Percentiles rank a stretch among this genome's conserved stretches.
Conservation (phyloP, 2,329 filamentous ascomycete genomes). For the Didymella exigua region DNA sequence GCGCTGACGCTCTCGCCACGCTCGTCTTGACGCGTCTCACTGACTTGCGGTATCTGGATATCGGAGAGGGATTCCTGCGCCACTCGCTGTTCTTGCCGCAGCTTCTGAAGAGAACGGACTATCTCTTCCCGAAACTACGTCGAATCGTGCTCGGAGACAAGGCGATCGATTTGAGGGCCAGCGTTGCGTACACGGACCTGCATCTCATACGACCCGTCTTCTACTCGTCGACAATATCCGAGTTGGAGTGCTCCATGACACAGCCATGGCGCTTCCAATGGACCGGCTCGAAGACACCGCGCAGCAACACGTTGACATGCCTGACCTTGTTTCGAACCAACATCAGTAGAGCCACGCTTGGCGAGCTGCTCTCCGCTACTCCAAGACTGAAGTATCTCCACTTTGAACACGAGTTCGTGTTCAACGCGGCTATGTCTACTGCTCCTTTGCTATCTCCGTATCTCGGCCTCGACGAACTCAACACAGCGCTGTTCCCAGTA, state of each 20-base stretch:
- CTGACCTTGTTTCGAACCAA: constrained; percentile 32
- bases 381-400: constrained; percentile 26
- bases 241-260: constrained; percentile 31
- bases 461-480: constrained; percentile 30
- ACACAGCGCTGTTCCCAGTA: constrained; percentile 26
- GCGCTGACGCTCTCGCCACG: constrained; percentile 30
- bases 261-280: constrained; percentile 32
- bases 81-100: constrained; percentile 36
- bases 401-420: constrained; percentile 31
- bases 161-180: constrained; percentile 13
- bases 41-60: constrained; percentile 24
- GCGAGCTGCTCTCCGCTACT: constrained; percentile 25
- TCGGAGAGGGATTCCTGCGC: constrained; percentile 32
- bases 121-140: constrained; percentile 26
- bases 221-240: constrained; percentile 24
- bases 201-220: constrained; percentile 33
- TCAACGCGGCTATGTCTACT: constrained; percentile 17
- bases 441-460: constrained; percentile 21
- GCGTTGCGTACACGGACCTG: constrained; percentile 31
- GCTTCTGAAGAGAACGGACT: constrained; percentile 28
- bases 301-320: constrained; percentile 22
- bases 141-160: constrained; percentile 28
- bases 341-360: constrained; percentile 27
- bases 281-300: constrained; percentile 22
- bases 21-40: constrained; percentile 29